These are phyloP conservation scores for Physcia stellaris DNA, from an alignment of 495 filamentous ascomycete genomes.

Conservation along the genomic window DNA sequence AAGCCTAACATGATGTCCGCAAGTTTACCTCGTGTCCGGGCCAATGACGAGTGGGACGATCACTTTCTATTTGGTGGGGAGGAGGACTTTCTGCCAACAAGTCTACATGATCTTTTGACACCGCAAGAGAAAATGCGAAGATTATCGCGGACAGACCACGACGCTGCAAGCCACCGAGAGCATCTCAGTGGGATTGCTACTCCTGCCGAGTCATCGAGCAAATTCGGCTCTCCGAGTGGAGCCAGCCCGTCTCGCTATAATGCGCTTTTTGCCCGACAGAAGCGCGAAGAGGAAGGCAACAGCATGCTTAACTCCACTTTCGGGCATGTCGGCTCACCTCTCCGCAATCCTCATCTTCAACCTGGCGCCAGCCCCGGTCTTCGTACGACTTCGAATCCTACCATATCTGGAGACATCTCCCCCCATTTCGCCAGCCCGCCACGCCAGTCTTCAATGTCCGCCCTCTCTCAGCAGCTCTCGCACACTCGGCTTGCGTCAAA, in stretches of 20 bases:
- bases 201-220: constrained; percentile 46
- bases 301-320: constrained; percentile 40
- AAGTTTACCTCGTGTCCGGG: constrained; percentile 54
- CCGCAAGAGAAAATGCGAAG: constrained; percentile 78
- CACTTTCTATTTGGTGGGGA: constrained; percentile 79
- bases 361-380: constrained; percentile 52
- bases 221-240: constrained; percentile 67
- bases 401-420: constrained; percentile 40
- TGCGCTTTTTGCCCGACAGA: constrained; percentile 62
- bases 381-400: constrained; percentile 34
- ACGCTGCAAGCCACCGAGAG: constrained; percentile 44
- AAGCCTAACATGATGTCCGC: constrained; percentile 67
- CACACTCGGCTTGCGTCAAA: constrained; percentile 32
- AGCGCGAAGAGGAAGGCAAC: constrained; percentile 55
- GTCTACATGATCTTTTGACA: constrained; percentile 81
- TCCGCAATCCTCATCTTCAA: constrained; percentile 67
- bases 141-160: constrained; percentile 58
- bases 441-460: constrained; percentile 50
- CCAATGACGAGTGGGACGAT: constrained; percentile 61
- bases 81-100: constrained; percentile 80
- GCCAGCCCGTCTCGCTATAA: constrained; percentile 82
- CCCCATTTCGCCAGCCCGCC: constrained; percentile 53
- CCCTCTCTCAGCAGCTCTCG: constrained; percentile 57
- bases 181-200: constrained; percentile 49
- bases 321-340: constrained; percentile 83